These are phyloP conservation scores for Coffea eugenioides DNA, from an alignment of 257 asterid species.

Conservation along the genomic window DNA sequence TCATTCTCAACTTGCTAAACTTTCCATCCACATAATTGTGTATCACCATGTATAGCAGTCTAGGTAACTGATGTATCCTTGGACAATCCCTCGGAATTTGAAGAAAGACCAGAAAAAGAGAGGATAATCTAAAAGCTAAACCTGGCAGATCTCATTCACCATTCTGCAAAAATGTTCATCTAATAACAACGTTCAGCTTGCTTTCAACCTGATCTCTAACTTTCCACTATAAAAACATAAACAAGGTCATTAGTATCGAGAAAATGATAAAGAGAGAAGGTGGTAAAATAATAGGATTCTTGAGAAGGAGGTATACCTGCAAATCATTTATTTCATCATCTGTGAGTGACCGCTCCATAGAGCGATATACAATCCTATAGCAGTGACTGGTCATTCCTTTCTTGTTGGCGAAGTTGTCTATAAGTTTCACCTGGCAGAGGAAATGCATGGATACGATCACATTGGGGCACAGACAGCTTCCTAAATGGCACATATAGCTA, in stretches of 20 bases:
- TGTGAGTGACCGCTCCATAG: slow-evolving; percentile 92
- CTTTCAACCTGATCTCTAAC: slow-evolving; percentile 83
- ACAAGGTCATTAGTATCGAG: not conserved
- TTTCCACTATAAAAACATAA: slow-evolving; percentile 61
- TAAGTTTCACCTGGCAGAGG: slow-evolving; percentile 57
- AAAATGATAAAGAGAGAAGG: not conserved
- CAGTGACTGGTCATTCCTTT: slow-evolving; percentile 96
- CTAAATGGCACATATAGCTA: not conserved
- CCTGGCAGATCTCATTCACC: not conserved
- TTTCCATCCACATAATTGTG: not conserved
- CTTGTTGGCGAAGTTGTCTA: slow-evolving; percentile 84
- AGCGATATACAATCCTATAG: slow-evolving; percentile 81
- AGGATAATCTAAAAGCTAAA: not conserved
- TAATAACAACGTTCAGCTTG: slow-evolving; percentile 78
- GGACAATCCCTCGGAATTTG: not conserved
- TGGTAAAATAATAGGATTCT: not conserved
- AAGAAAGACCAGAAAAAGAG: not conserved
- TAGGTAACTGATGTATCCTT: not conserved
- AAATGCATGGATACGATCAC: not conserved
- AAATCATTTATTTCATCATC: slow-evolving; percentile 92
- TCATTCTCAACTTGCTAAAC: not conserved
- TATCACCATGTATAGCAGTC: not conserved
- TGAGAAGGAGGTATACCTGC: slow-evolving; percentile 51
- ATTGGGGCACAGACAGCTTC: not conserved
- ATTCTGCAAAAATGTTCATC: slow-evolving; percentile 41